Evolutionary conservation across 148 eudicot species (phyloP), one percentile per base, ranked within the genome.

Genomic region (Dysphania ambrosioides): DNA sequence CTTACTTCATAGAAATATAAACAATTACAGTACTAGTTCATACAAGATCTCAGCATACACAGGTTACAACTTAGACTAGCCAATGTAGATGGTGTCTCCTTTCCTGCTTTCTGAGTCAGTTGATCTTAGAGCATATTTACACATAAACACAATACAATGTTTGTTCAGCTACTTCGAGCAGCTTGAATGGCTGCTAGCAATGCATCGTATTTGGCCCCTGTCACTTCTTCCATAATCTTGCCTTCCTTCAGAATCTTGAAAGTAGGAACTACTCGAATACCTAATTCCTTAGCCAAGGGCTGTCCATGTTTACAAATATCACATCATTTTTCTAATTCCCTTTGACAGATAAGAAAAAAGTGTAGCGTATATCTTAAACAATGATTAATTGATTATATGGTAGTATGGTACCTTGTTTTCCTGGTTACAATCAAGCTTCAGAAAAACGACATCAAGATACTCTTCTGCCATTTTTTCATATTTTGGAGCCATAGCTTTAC

Each of bases 401-500:
- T n/a, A n/a, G n/a, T n/a, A n/a, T n/a, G 88, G 56, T 70, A 91
- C 96, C 92, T 65, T 93, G 86, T 89, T 89, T 16, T 91, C 96
- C 78, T 91, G 85, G 83, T 89, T 89, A 82, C 97, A 94, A 68
- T 94, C 98, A 15, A 94, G 93, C 86, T 94, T 94, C 55, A 94
- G 67, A 73, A 92, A 91, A 69, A 94, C 79, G 58, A 87, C 88
- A 74, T 94, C 98, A 1, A 68, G 70, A 71, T 86, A 79, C 69
- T 94, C 87, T 82, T 87, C 78, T 21, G 98, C 87, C 62, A 94
- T 71, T 70, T 85, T 83, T 68, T 94, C 64, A 71, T 6, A 88
- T 68, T 90, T 90, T 11, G 98, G 98, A 67, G 97, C 98, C 15
- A 94, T 94, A 69, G 92, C 84, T 85, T 94, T 94, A 70, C 98